Base-by-base conservation (phyloP, 176 grass and related monocot species). In the Triticum timopheevii region DNA sequence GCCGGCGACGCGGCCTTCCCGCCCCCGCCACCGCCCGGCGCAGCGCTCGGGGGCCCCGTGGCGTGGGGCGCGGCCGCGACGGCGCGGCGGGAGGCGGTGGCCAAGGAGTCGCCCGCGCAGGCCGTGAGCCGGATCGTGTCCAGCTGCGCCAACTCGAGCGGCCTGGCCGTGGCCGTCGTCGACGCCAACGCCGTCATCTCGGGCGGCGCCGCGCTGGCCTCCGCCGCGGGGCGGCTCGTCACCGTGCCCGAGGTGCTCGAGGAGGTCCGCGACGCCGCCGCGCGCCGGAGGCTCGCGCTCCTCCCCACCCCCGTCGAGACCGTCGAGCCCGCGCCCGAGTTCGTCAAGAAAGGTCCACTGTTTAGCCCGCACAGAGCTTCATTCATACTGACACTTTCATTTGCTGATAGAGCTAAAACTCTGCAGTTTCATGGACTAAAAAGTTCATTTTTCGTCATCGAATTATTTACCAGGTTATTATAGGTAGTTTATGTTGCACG, bases 161-260 rank as follows among this genome's bases (percentile, higher is more conserved):
- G 92, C 9, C 85, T 99, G 11, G 71, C 89, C 4, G 89, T 96
- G 50, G 92, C 94, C 20, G 90, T 99, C 83, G 92, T 99, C 75
- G 97, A 99, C 45, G 97, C 97, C 34, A 99, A 99, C 47, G 94
- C 97, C 20, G 88, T 90, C n/a, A 99, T 99, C 20, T 77, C 93
- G 4, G 94, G 97, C 0, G 92, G 90, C 63, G 42, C 84, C 30
- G 90, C 88, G 36, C 87, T 99, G 38, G 80, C 88, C 15, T 68
- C 89, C 16, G 66, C 82, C 15, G 92, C 94, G 0, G 92, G 89
- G 2, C 84, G 90, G 44, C 93, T 96, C 1, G 92, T 96, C 56
- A 94, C 97, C 44, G 94, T 96, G 24, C 83, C 69, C 6, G 97
- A 94, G 85, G 94, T 90, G 73, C 87, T 96, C 39, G 97, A 99